phyloP scores from a whole-genome alignment of 1,284 basidiomycete species.

The Moesziomyces parantarcticus region DNA sequence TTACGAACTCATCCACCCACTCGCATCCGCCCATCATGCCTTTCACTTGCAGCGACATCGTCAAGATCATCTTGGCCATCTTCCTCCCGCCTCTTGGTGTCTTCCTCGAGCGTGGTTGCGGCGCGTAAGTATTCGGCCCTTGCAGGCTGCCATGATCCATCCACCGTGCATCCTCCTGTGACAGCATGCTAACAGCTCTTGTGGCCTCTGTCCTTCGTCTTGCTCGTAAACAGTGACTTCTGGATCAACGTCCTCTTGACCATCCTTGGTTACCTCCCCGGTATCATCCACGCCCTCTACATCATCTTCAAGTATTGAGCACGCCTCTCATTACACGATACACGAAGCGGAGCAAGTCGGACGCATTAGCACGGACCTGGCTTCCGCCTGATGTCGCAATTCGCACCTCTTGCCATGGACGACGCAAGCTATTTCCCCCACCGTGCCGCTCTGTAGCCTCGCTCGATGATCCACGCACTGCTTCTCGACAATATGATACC shows the following conservation, averaged over 20 bases:
- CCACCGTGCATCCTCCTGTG: background rate
- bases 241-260: slow-evolving; percentile 57
- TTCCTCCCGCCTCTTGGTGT: slow-evolving; percentile 52
- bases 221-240: slow-evolving; percentile 26
- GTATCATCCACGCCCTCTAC: slow-evolving; percentile 64
- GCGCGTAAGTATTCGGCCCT: slow-evolving; percentile 21
- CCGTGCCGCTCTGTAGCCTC: slow-evolving; percentile 20
- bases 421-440: background rate
- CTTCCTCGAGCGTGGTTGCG: slow-evolving; percentile 50
- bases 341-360: background rate
- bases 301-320: slow-evolving; percentile 61
- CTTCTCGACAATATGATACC: slow-evolving; percentile 29
- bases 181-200: background rate
- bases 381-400: no score
- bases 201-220: background rate
- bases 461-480: slow-evolving; percentile 4
- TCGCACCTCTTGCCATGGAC: background rate
- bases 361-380: no score
- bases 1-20: background rate
- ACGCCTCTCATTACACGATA: background rate
- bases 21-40: slow-evolving; percentile 44
- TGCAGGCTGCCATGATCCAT: background rate
- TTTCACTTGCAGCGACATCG: slow-evolving; percentile 59
- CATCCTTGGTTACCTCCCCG: slow-evolving; percentile 58
- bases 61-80: slow-evolving; percentile 54